These are phyloP conservation scores for Lyophyllum shimeji DNA, from an alignment of 768 basidiomycete genomes.

Conservation along the genomic window DNA sequence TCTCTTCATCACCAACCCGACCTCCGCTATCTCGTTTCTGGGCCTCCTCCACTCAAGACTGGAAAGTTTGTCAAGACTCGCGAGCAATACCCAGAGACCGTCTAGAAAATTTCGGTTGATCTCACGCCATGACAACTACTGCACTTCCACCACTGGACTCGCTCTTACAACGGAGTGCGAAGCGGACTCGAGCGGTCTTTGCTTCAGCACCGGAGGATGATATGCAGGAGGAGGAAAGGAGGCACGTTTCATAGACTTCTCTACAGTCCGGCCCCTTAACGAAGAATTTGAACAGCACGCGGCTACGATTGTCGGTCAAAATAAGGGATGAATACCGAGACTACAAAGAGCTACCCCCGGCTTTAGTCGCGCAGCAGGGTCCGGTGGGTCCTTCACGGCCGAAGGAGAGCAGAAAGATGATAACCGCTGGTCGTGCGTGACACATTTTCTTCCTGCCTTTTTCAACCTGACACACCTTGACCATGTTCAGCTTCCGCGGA, in stretches of 20 bases:
- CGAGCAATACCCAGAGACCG: not conserved
- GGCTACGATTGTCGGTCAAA: conserved; percentile 77
- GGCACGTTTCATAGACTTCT: conserved; percentile 38
- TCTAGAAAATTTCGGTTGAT: not conserved
- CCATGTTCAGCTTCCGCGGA: conserved; percentile 34
- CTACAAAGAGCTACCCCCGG: conserved; percentile 79
- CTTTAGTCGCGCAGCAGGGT: conserved; percentile 78
- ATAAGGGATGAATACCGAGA: conserved; percentile 89
- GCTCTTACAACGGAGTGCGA: conserved; percentile 61
- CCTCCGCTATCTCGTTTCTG: not conserved
- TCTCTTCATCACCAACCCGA: conserved; percentile 11
- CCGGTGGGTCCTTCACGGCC: conserved; percentile 80
- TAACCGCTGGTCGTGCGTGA: conserved; percentile 67
- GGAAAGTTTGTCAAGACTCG: conserved; percentile 3
- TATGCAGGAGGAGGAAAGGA: conserved; percentile 67
- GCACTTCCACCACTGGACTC: conserved; percentile 67
- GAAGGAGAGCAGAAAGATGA: conserved; percentile 59
- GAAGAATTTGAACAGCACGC: conserved; percentile 43
- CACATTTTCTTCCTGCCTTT: conserved; percentile 7
- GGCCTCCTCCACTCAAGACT: not conserved
- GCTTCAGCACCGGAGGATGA: conserved; percentile 61
- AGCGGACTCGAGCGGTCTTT: conserved; percentile 72
- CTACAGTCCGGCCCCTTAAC: not conserved
- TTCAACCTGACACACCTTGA: conserved; percentile 5
- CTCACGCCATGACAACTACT: conserved; percentile 37